Percentiles rank a stretch among this genome's conserved stretches.
phyloP scores from a whole-genome alignment of 2,329 filamentous ascomycete genomes.

The Ophiostoma perfectum region DNA sequence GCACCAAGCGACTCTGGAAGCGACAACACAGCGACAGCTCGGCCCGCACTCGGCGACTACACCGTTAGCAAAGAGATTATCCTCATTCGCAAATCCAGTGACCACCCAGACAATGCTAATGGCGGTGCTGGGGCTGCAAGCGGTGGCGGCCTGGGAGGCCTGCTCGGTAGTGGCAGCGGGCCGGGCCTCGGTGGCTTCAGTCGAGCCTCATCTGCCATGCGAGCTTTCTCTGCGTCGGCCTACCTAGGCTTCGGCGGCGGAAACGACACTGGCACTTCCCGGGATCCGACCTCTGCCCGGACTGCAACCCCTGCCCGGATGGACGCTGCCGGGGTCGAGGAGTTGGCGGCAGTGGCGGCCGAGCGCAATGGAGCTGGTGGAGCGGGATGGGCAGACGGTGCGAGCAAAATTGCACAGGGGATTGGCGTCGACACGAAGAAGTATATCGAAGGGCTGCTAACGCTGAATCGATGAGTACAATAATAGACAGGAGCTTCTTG shows the following conservation, averaged over 20 bases:
- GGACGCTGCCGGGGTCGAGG: constrained; percentile 31
- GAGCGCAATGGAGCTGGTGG: not conserved
- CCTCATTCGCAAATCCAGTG: constrained; percentile 55
- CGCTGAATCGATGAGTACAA: constrained; percentile 44
- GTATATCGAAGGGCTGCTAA: constrained; percentile 69
- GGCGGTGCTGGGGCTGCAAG: constrained; percentile 32
- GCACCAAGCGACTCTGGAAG: constrained; percentile 12
- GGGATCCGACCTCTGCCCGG: not conserved
- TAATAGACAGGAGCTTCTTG: not conserved
- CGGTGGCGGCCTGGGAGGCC: constrained; percentile 22
- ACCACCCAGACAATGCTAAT: constrained; percentile 39
- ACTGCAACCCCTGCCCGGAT: constrained; percentile 33
- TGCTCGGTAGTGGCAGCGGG: not conserved
- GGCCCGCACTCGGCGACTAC: constrained; percentile 22
- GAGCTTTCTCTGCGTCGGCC: constrained; percentile 21
- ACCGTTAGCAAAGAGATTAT: constrained; percentile 54
- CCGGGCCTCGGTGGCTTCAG: constrained; percentile 31
- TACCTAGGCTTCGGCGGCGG: constrained; percentile 21
- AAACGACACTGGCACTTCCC: not conserved
- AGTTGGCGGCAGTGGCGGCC: constrained; percentile 32
- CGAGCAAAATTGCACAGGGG: constrained; percentile 60
- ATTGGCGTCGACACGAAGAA: constrained; percentile 71
- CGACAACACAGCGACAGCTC: constrained; percentile 18
- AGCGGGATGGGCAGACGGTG: constrained; percentile 47
- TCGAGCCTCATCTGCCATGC: constrained; percentile 31